Percentiles rank a stretch among this genome's conserved stretches.
Evolutionary conservation across 148 eudicot species (phyloP).

Genomic region (Chenopodium suecicum): DNA sequence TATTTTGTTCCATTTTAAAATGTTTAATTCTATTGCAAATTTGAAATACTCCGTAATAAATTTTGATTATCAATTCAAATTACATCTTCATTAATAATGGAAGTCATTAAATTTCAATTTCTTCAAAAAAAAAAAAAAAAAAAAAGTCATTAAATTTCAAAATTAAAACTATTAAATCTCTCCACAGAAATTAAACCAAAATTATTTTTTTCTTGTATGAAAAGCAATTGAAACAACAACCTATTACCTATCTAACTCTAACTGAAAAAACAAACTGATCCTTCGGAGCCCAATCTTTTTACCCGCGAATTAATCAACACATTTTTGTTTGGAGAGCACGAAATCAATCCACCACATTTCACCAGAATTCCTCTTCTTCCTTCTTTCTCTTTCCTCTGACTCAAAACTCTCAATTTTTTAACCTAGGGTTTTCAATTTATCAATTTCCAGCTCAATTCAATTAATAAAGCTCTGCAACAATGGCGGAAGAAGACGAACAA

Average conservation of each 20-base stretch:
- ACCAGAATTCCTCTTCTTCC: background rate
- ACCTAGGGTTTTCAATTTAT: constrained; percentile 13
- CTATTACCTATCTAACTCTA: no score
- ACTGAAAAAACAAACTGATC: background rate
- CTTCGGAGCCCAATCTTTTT: background rate
- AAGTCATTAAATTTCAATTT: no score
- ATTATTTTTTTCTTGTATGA: background rate
- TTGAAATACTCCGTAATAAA: no score
- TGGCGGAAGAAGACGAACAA: constrained; percentile 26
- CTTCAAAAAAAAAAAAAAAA: no score
- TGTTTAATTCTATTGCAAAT: no score
- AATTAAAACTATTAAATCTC: no score
- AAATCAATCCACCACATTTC: background rate
- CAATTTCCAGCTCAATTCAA: background rate
- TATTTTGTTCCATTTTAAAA: no score
- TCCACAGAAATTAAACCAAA: background rate
- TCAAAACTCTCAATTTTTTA: background rate
- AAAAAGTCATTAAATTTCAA: no score
- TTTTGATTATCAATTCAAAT: no score
- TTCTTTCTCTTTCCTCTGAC: constrained; percentile 23
- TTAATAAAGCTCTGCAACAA: background rate
- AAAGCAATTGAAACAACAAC: background rate
- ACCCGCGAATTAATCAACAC: background rate
- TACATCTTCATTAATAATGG: no score
- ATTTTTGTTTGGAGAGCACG: constrained; percentile 26